These are phyloP conservation scores for Populus hybrid DNA, from an alignment of 441 rosid species.

Conservation along the genomic window DNA sequence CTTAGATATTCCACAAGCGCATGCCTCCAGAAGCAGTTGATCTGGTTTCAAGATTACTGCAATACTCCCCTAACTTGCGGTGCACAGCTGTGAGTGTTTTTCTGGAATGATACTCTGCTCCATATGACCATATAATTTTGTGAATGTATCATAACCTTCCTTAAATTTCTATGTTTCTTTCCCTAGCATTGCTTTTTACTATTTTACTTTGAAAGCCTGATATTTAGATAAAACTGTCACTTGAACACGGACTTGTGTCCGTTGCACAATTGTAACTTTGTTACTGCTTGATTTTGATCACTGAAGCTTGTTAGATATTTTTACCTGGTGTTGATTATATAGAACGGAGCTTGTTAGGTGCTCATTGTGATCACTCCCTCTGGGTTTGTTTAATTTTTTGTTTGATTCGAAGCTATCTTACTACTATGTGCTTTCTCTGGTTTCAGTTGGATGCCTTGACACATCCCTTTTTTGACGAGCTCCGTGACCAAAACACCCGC, in stretches of 20 bases:
- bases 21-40: slow-evolving; percentile 98
- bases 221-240: neutral
- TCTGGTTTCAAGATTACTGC: slow-evolving; percentile 90
- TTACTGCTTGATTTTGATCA: neutral
- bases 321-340: neutral
- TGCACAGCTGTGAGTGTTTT: slow-evolving; percentile 71
- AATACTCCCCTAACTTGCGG: slow-evolving; percentile 90
- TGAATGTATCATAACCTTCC: neutral
- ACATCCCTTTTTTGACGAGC: slow-evolving; percentile 93
- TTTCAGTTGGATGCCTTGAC: slow-evolving; percentile 75
- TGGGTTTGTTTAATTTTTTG: neutral
- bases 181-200: neutral
- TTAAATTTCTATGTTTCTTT: neutral
- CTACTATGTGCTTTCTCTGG: neutral
- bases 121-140: neutral
- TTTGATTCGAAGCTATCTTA: neutral
- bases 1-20: slow-evolving; percentile 85
- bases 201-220: neutral
- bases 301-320: neutral
- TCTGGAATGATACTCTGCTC: neutral
- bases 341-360: neutral
- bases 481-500: slow-evolving; percentile 77
- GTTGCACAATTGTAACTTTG: neutral
- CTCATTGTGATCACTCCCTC: neutral
- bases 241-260: neutral